Conservation (phyloP, 2,329 filamentous ascomycete species). For the Aspergillus amoenus region DNA sequence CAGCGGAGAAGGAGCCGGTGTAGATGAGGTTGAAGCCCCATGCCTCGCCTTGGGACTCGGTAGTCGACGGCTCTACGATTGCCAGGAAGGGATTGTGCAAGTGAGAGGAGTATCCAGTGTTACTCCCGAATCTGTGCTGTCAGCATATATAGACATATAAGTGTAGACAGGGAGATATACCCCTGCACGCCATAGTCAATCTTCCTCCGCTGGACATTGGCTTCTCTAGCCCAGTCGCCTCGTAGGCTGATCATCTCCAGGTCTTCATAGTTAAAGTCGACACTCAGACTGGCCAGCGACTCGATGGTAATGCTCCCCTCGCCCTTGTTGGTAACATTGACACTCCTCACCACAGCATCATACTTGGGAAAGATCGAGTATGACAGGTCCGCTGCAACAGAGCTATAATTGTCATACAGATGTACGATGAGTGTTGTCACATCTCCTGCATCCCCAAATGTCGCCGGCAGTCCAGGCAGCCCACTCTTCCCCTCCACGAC, state of each 20-base stretch:
- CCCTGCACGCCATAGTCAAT: conserved; percentile 58
- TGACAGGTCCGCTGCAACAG: conserved; percentile 57
- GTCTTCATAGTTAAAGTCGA: conserved; percentile 61
- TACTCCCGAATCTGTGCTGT: conserved; percentile 56
- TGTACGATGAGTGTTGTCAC: conserved; percentile 61
- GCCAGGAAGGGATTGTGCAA: conserved; percentile 65
- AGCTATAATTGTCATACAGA: conserved; percentile 59
- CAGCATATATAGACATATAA: neutral
- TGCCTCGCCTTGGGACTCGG: conserved; percentile 60
- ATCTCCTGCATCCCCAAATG: conserved; percentile 56
- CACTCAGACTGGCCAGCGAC: conserved; percentile 60
- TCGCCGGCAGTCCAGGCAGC: conserved; percentile 58
- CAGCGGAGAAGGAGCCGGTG: conserved; percentile 61
- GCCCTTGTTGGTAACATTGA: conserved; percentile 61
- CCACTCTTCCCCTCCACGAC: conserved; percentile 57
- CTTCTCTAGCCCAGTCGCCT: conserved; percentile 64
- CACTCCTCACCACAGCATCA: conserved; percentile 62
- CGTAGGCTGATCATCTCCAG: conserved; percentile 63
- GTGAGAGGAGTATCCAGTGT: conserved; percentile 62
- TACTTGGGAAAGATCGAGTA: conserved; percentile 65
- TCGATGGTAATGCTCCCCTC: conserved; percentile 55
- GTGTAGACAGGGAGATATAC: conserved; percentile 33
- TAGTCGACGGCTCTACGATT: conserved; percentile 56
- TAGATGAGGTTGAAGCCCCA: conserved; percentile 67
- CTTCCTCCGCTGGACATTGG: conserved; percentile 53